phyloP scores from a whole-genome alignment of 257 asterid genomes.

The Nicotiana knightiana region DNA sequence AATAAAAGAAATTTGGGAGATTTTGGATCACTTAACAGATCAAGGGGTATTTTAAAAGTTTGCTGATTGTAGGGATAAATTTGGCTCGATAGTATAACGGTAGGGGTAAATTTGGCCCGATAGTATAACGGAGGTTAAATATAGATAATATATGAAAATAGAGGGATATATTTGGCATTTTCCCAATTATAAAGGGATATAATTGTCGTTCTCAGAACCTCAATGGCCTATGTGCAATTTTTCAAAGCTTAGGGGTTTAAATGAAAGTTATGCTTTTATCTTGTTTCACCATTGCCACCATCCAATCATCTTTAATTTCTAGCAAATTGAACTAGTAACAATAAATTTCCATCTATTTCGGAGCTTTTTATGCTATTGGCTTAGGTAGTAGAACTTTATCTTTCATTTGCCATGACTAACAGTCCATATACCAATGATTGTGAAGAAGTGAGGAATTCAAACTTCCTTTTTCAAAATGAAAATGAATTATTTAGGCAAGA shows the following conservation, averaged over 20 bases:
- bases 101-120: no score
- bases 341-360: not conserved
- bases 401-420: not conserved
- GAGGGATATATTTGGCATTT: no score
- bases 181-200: not conserved
- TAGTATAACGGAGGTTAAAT: no score
- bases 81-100: no score
- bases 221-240: not conserved
- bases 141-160: no score
- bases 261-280: not conserved
- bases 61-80: no score
- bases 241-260: not conserved
- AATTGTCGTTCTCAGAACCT: not conserved
- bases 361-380: not conserved
- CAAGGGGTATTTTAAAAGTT: no score
- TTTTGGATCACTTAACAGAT: no score
- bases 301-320: not conserved
- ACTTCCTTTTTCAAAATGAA: not conserved
- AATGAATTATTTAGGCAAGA: not conserved
- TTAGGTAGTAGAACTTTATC: not conserved
- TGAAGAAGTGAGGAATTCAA: not conserved
- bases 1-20: no score
- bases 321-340: not conserved
- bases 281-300: not conserved
- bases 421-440: constrained; percentile 5